A percentile compares a stretch with the other conserved stretches of the same genome.
These are phyloP conservation scores for Tephrocybe sp. DNA, from an alignment of 768 basidiomycete species.

Conservation along the genomic window DNA sequence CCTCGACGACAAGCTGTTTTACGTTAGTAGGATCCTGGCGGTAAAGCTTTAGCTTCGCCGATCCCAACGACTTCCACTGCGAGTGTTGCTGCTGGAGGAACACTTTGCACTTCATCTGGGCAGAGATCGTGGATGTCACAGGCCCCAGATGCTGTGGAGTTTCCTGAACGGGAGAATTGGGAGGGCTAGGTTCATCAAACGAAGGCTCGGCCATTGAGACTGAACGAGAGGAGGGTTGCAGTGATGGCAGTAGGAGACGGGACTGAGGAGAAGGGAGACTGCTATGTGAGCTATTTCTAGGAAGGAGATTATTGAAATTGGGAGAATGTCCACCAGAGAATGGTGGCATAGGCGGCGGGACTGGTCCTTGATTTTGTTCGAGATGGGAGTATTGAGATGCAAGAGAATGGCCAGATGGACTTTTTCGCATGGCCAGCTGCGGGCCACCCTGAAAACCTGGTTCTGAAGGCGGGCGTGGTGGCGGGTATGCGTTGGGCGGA, in stretches of 20 bases:
- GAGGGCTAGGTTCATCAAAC: slow-evolving; percentile 77
- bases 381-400: slow-evolving; percentile 50
- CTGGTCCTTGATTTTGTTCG: slow-evolving; percentile 27
- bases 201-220: slow-evolving; percentile 53
- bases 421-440: slow-evolving; percentile 43
- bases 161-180: slow-evolving; percentile 74
- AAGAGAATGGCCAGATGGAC: slow-evolving; percentile 60
- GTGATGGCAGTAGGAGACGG: slow-evolving; percentile 64
- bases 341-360: slow-evolving; percentile 41
- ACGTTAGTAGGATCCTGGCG: slow-evolving; percentile 81
- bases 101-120: slow-evolving; percentile 97
- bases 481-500: slow-evolving; percentile 24
- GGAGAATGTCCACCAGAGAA: slow-evolving; percentile 38
- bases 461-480: slow-evolving; percentile 48
- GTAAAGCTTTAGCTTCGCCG: slow-evolving; percentile 86
- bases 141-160: slow-evolving; percentile 58
- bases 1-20: slow-evolving; percentile 95
- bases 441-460: slow-evolving; percentile 34
- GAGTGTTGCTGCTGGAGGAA: slow-evolving; percentile 94
- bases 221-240: slow-evolving; percentile 51
- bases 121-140: slow-evolving; percentile 73
- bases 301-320: slow-evolving; percentile 26
- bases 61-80: slow-evolving; percentile 96
- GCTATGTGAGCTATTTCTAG: slow-evolving; percentile 39
- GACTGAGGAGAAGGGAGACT: slow-evolving; percentile 42